Evolutionary conservation across 345 rosid species (phyloP), one percentile per base, ranked within the genome.

Genomic region (Eucalyptus urophylla): DNA sequence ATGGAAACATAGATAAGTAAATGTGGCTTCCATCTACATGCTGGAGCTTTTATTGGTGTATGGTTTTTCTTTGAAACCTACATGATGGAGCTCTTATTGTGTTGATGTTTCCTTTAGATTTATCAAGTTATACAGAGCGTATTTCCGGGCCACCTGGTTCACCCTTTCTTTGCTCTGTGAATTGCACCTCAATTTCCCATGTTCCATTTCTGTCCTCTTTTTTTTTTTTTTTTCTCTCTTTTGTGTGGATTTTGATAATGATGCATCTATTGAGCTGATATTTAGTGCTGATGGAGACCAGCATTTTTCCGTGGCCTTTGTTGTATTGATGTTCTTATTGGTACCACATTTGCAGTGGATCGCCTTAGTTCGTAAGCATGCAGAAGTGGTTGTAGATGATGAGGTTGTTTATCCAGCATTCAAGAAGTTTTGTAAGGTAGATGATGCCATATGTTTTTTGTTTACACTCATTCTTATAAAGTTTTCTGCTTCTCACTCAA

Each of bases 341-440:
- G 31, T 87, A 22, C 81, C 86, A 19, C 43, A 31, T 88, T 92
- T 92, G 89, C 93, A 97, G 99, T 97, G 99, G 99, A 93, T 97
- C 29, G 88, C 98, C 88, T 89, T 97, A 90, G 80, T 95, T 85
- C 94, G 99, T 87, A 94, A 94, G 80, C 98, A 97, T 90, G 99
- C 97, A 49, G 95, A 95, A 90, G 94, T 94, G 31, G 89, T 97
- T 85, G 96, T 94, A 67, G 95, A 94, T 89, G 99, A 97, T 93
- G 95, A 94, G 86, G 90, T 91, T 76, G 92, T 95, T 85, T 94
- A 95, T 90, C 93, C 95, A 19, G 93, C 94, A 88, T 97, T 96
- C 89, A 93, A 93, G 93, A 97, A 94, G 87, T 92, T 90, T 90
- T 97, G 99, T 92, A 97, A 95, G 99, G 99, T 97, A 92, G 37